A percentile compares a stretch with the other conserved stretches of the same genome.
These are phyloP conservation scores for Grigorovia jiainica DNA, from an alignment of 805 yeast genomes.

Conservation along the genomic window DNA sequence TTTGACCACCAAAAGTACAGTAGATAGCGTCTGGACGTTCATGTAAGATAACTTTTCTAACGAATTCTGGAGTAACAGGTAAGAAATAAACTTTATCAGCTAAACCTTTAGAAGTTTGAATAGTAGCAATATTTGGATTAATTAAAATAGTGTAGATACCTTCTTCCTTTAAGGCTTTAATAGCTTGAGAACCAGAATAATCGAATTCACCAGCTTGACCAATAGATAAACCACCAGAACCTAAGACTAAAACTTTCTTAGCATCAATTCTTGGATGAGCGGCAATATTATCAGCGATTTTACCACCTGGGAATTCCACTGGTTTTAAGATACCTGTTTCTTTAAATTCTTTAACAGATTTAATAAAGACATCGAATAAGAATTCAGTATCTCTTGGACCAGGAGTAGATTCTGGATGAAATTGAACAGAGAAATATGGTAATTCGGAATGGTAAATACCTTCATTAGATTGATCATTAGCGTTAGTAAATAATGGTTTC, in stretches of 20 bases:
- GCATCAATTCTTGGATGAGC: conserved; percentile 72
- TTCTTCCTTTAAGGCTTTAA: conserved; percentile 95
- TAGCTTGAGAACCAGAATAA: conserved; percentile 97
- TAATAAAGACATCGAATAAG: conserved; percentile 85
- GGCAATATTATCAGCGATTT: conserved; percentile 58
- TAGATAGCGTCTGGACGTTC: conserved; percentile 97
- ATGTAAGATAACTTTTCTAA: conserved; percentile 85
- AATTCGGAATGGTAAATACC: conserved; percentile 86
- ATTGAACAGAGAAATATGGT: conserved; percentile 95
- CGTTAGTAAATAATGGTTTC: conserved; percentile 90
- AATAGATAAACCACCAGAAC: conserved; percentile 96
- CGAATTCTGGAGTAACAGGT: conserved; percentile 96
- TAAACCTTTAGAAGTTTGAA: conserved; percentile 93
- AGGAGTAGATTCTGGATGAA: conserved; percentile 98
- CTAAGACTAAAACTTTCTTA: conserved; percentile 87
- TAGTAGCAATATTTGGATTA: conserved; percentile 97
- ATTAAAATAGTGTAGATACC: conserved; percentile 93
- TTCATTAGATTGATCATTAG: conserved; percentile 96
- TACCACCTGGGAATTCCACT: conserved; percentile 88
- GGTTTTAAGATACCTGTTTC: conserved; percentile 47
- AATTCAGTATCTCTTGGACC: conserved; percentile 99
- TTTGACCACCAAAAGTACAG: conserved; percentile 97
- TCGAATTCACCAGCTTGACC: conserved; percentile 99
- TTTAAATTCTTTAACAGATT: conserved; percentile 63
- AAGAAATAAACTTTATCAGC: conserved; percentile 97